Evolutionary conservation across 106 monocot species (phyloP).

Genomic region (Platanthera zijinensis): DNA sequence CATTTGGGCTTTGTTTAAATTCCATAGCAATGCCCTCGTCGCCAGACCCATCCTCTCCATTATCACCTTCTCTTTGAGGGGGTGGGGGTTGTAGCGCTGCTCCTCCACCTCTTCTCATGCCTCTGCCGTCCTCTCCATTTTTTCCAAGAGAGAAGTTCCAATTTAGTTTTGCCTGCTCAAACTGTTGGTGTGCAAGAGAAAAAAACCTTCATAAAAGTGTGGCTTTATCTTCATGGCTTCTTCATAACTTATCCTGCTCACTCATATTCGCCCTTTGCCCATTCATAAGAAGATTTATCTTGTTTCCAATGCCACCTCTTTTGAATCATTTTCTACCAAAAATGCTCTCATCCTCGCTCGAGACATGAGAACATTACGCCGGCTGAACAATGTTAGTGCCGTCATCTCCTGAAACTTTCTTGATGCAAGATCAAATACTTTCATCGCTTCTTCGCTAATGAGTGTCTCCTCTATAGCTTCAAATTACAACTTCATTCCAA

Average conservation of each 20-base stretch:
- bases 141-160: slow-evolving; percentile 71
- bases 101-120: slow-evolving; percentile 76
- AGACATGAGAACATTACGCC: slow-evolving; percentile 95
- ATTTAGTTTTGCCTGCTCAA: slow-evolving; percentile 82
- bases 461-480: slow-evolving; percentile 87
- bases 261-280: slow-evolving; percentile 57
- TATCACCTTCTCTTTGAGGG: slow-evolving; percentile 44
- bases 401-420: slow-evolving; percentile 93
- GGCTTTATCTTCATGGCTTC: slow-evolving; percentile 72
- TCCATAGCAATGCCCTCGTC: slow-evolving; percentile 78
- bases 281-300: slow-evolving; percentile 57
- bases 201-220: slow-evolving; percentile 72
- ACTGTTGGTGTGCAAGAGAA: slow-evolving; percentile 71
- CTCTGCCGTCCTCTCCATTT: slow-evolving; percentile 72
- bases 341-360: slow-evolving; percentile 59
- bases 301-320: slow-evolving; percentile 36
- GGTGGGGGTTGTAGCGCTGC: slow-evolving; percentile 41
- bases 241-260: slow-evolving; percentile 67
- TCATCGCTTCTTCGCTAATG: slow-evolving; percentile 74
- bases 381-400: slow-evolving; percentile 82
- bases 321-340: slow-evolving; percentile 42
- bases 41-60: slow-evolving; percentile 55
- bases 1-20: slow-evolving; percentile 40
- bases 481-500: slow-evolving; percentile 85
- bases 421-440: slow-evolving; percentile 50